A percentile compares a stretch with the other conserved stretches of the same genome.
Evolutionary conservation across 140 eudicot species (phyloP).

Genomic region (Flaveria floridana): DNA sequence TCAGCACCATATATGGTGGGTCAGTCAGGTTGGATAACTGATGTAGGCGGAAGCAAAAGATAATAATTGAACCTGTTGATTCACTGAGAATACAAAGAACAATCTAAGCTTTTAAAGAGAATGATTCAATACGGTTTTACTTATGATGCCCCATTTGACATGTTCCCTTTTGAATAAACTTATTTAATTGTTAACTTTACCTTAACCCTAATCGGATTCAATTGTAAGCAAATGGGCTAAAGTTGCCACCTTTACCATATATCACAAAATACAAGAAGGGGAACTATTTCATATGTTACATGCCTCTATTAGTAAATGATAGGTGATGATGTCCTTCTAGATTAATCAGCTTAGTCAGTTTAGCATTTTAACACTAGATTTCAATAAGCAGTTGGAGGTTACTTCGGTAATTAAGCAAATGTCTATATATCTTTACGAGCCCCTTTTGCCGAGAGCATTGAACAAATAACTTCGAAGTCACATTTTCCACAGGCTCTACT

Average conservation of each 20-base stretch:
- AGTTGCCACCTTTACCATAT: background rate
- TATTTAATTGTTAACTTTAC: background rate
- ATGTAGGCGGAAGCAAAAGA: no score
- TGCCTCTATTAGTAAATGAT: background rate
- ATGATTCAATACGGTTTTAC: background rate
- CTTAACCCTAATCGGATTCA: background rate
- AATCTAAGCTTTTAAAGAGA: background rate
- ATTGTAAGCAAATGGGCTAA: background rate
- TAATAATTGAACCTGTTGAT: no score
- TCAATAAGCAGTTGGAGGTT: constrained; percentile 28
- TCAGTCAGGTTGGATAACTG: background rate
- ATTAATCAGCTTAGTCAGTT: constrained; percentile 1
- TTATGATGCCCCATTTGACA: background rate
- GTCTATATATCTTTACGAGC: constrained; percentile 87
- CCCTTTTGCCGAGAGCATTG: constrained; percentile 98
- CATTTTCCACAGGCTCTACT: constrained; percentile 92
- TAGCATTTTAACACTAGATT: background rate
- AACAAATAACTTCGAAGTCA: constrained; percentile 93
- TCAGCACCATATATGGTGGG: background rate
- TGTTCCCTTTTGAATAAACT: background rate
- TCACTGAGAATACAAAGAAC: background rate
- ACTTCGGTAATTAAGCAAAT: constrained; percentile 95
- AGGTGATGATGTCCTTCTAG: background rate
- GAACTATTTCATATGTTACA: constrained; percentile 3
- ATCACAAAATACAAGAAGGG: background rate